Conservation (phyloP, 169 alveolate genomes). For the Eimeria sp. region DNA sequence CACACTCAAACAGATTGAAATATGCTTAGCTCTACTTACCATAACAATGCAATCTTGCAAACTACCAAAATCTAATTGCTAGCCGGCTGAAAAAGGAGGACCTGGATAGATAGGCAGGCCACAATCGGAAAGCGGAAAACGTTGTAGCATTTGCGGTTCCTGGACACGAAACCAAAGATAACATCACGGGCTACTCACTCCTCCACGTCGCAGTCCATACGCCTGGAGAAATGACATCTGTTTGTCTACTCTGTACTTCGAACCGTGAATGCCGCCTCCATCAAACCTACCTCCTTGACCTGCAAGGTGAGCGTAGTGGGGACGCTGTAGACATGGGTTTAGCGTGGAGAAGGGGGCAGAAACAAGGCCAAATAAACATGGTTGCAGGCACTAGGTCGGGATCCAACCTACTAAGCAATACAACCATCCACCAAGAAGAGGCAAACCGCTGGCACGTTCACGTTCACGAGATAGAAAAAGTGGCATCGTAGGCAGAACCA, state of each 20-base stretch:
- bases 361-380: neutral
- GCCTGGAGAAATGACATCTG: neutral
- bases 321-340: neutral
- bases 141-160: neutral
- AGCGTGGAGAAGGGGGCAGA: neutral
- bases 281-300: conserved; percentile 12
- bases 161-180: neutral
- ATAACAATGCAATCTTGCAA: neutral
- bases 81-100: neutral
- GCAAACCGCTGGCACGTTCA: no score
- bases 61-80: neutral
- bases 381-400: neutral
- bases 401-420: neutral
- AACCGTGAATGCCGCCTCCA: neutral
- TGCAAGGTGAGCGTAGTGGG: neutral
- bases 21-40: neutral
- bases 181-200: no score
- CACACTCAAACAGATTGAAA: neutral
- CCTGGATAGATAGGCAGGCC: neutral
- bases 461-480: neutral
- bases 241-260: neutral
- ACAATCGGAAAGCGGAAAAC: neutral
- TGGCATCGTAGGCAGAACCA: neutral
- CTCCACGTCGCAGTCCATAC: neutral
- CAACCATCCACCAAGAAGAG: neutral